Conservation (phyloP, 2,329 filamentous ascomycete genomes). For the Cadophora gregata region DNA sequence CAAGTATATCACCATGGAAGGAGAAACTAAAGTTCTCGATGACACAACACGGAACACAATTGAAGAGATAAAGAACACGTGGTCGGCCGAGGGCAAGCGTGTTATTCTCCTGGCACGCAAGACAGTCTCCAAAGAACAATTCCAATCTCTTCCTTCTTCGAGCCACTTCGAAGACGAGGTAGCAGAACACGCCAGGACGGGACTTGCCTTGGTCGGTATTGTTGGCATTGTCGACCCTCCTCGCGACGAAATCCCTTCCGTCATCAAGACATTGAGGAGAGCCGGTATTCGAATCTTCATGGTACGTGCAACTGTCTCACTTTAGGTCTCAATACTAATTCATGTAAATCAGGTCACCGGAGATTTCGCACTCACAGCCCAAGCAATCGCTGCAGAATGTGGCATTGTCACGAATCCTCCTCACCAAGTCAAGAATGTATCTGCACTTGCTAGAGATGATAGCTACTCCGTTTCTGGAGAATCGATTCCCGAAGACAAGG, state of each 20-base stretch:
- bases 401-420: conserved; percentile 67
- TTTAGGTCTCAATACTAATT: conserved; percentile 1
- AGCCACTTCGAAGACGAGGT: conserved; percentile 62
- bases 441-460: conserved; percentile 46
- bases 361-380: conserved; percentile 76
- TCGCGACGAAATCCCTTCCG: conserved; percentile 62
- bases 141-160: conserved; percentile 51
- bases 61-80: conserved; percentile 67
- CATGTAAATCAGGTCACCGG: conserved; percentile 65
- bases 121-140: conserved; percentile 50
- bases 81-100: conserved; percentile 71
- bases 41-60: conserved; percentile 52
- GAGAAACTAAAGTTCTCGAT: conserved; percentile 58
- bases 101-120: conserved; percentile 72
- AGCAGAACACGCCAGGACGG: conserved; percentile 55
- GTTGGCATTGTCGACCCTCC: conserved; percentile 66
- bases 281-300: conserved; percentile 81
- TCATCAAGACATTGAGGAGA: conserved; percentile 65
- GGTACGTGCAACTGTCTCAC: conserved; percentile 50
- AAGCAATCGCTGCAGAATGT: conserved; percentile 74
- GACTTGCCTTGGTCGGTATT: conserved; percentile 60
- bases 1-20: conserved; percentile 60
- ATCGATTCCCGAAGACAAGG: conserved; percentile 25
- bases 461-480: conserved; percentile 26
- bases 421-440: conserved; percentile 57